A percentile compares a stretch with the other conserved stretches of the same genome.
phyloP scores from a whole-genome alignment of 306 rosid species.

The Notholithocarpus densiflorus region DNA sequence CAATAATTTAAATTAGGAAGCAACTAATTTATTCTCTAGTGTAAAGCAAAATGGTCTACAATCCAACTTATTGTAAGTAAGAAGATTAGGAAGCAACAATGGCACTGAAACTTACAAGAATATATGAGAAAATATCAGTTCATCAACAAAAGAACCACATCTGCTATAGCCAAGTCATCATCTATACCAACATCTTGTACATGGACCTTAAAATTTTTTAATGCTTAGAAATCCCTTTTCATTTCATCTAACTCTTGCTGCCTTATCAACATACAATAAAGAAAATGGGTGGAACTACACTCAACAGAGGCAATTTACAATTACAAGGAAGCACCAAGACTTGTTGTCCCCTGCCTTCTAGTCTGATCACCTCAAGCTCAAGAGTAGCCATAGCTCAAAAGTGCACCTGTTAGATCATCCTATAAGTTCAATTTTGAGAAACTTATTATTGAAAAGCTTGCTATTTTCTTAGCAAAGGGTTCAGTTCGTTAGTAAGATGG shows the following conservation, averaged over 20 bases:
- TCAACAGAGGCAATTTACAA: not conserved
- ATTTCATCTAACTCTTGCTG: not conserved
- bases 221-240: not conserved
- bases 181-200: not conserved
- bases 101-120: not conserved
- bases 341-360: not conserved
- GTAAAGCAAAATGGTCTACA: no score
- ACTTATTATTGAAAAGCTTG: not conserved
- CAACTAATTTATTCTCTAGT: no score
- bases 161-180: conserved; percentile 3
- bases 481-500: not conserved
- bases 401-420: conserved; percentile 3
- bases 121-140: not conserved
- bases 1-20: no score
- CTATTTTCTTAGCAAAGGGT: not conserved
- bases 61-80: not conserved
- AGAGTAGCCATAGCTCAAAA: conserved; percentile 8
- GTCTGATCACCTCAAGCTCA: not conserved
- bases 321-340: conserved; percentile 2
- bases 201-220: not conserved
- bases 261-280: not conserved
- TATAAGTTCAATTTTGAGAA: not conserved
- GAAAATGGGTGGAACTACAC: not conserved
- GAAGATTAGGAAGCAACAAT: conserved; percentile 6
- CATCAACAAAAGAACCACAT: not conserved